Evolutionary conservation across 2,329 filamentous ascomycete species (phyloP), one percentile per base, ranked within the genome.

Genomic region (Cercospora nicotianae): DNA sequence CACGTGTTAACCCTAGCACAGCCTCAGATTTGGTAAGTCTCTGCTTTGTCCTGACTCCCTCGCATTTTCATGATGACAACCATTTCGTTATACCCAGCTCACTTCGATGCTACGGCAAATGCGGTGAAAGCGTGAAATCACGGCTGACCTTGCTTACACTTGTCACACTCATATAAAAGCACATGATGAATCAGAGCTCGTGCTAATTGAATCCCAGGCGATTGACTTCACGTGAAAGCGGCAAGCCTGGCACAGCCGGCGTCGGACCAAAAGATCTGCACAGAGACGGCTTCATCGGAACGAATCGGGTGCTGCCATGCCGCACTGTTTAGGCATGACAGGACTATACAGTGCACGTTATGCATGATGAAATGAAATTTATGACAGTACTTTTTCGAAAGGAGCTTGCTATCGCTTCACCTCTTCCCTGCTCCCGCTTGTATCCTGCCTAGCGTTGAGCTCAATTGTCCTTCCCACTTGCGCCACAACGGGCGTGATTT

Each of bases 61-160:
- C 16, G 20, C 62, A 36, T 23, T 64, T 42, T n/a, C 62, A 58
- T 58, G 62, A 64, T 64, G 62, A 64, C 51, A 64, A 57, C 31
- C 62, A 58, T 42, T 64, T 57, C 48, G 51, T 59, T 59, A 58
- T 64, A 64, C 62, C 62, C 62, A 64, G 62, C 62, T 64, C 62
- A 64, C 62, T 64, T 57, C 62, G 62, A 64, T 64, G 62, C 60
- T 63, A 63, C 39, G 45, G 62, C 62, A 64, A 64, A 64, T 64
- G 62, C 62, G 51, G 62, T 33, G 62, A 64, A 64, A 64, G 31
- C 48, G 48, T 57, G 48, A 64, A 57, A 64, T 64, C 62, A 64
- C 62, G 62, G 33, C 62, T 64, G 62, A 64, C 31, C 53, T 59
- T 58, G 16, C 31, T 45, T 58, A 28, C 31, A 55, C 26, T 30